Evolutionary conservation across 2,329 filamentous ascomycete species (phyloP), one percentile per base, ranked within the genome.

Genomic region (Fusarium sterilihyphosum): DNA sequence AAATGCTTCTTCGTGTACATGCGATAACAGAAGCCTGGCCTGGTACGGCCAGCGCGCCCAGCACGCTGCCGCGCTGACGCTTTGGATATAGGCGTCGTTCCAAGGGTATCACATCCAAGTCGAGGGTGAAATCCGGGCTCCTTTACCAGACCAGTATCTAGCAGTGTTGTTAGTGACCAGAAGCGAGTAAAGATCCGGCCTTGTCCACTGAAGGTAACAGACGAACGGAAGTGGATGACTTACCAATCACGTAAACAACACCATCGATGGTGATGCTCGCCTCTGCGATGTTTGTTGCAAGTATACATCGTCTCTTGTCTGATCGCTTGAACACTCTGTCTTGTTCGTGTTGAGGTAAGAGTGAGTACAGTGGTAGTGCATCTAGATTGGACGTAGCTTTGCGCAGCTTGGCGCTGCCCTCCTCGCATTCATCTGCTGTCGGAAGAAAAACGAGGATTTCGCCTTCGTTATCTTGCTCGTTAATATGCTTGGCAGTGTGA

Each of bases 11-110:
- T 43, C 9, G 14, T 43, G n/a, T 43, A 43, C 41, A 43, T 43
- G 5, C 41, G n/a, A 24, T 24, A 24, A 43, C 41, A 43, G 41
- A 6, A 7, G 5, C 41, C n/a, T 11, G 41, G 41, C 3, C n/a
- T 43, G 41, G n/a, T 7, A 9, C n/a, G 41, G 6, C 41, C 41
- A 3, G 41, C 41, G n/a, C n/a, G 41, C 14, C 22, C 22, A 43
- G 41, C n/a, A 17, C 14, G 41, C 40, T 9, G 40, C 40, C 8
- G 41, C 8, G 41, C 41, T 43, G 41, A 43, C 16, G 41, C n/a
- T 43, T 43, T 43, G 6, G n/a, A 17, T 7, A 43, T 43, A 11
- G 14, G 5, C 6, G 0, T 6, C 14, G 1, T 24, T 17, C 3
- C 6, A 6, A 43, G 14, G n/a, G 6, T 43, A 43, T 43, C 41